Evolutionary conservation across 140 eudicot species (phyloP).

Genomic region (Oenanthe javanica): DNA sequence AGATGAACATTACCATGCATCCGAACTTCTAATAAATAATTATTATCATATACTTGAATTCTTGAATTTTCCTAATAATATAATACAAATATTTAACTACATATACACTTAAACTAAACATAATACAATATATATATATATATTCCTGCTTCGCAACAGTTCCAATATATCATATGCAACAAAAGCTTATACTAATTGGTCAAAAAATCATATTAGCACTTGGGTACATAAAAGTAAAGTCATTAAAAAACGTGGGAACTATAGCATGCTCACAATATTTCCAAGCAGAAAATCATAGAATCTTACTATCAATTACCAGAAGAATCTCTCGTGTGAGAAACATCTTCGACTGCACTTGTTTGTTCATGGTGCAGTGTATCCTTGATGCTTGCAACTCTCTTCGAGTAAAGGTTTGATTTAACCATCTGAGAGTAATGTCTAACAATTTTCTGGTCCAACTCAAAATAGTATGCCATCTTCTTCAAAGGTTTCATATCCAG

Average conservation of each 20-base stretch:
- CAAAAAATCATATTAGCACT: not conserved
- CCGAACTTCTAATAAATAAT: not conserved
- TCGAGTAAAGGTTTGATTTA: not conserved
- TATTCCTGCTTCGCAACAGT: not conserved
- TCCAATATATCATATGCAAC: not conserved
- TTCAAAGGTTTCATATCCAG: conserved; percentile 87
- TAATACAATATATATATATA: not conserved
- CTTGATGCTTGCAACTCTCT: conserved; percentile 3
- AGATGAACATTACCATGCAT: not conserved
- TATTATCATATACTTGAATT: not conserved
- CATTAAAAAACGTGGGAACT: not conserved
- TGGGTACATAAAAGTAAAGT: not conserved
- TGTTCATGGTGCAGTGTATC: conserved; percentile 5
- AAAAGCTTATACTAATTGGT: not conserved
- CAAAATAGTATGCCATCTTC: conserved; percentile 70
- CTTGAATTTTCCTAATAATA: not conserved
- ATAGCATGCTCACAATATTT: not conserved
- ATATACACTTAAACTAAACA: not conserved
- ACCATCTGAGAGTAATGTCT: conserved; percentile 27
- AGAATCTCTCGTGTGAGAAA: conserved; percentile 5
- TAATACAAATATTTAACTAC: not conserved
- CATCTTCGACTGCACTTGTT: conserved; percentile 4
- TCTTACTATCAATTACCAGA: conserved; percentile 7
- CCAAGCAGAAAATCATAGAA: not conserved
- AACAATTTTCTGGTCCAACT: conserved; percentile 75